Evolutionary conservation across 1,284 basidiomycete genomes (phyloP).

Genomic region (Austroboletus novae-zelandiae): DNA sequence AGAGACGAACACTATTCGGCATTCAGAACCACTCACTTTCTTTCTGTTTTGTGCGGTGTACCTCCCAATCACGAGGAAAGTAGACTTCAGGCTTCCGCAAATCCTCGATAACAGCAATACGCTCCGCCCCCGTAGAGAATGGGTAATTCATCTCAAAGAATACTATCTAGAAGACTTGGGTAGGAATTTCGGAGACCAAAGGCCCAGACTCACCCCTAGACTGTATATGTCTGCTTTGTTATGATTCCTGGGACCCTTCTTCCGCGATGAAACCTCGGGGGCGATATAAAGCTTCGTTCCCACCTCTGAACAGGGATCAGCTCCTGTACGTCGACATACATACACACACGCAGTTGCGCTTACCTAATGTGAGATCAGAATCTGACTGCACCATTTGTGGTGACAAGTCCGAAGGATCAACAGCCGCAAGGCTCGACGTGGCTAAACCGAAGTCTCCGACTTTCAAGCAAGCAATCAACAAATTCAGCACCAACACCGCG

Average conservation of each 20-base stretch:
- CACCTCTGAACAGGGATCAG: slow-evolving; percentile 56
- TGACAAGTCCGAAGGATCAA: slow-evolving; percentile 65
- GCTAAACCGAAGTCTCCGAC: slow-evolving; percentile 94
- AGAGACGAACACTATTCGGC: slow-evolving; percentile 5
- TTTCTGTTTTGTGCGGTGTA: slow-evolving; percentile 58
- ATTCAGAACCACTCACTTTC: slow-evolving; percentile 51
- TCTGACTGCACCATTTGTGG: slow-evolving; percentile 45
- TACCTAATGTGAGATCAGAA: slow-evolving; percentile 74
- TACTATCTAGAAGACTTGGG: slow-evolving; percentile 61
- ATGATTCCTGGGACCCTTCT: slow-evolving; percentile 64
- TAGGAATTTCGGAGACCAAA: not conserved
- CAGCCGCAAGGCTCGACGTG: slow-evolving; percentile 76
- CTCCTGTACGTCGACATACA: not conserved
- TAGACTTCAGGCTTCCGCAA: slow-evolving; percentile 70
- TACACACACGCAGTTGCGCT: slow-evolving; percentile 7
- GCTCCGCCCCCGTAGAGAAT: slow-evolving; percentile 87
- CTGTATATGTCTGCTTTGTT: slow-evolving; percentile 95
- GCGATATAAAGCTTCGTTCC: slow-evolving; percentile 94
- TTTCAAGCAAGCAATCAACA: slow-evolving; percentile 11
- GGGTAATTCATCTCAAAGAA: slow-evolving; percentile 97
- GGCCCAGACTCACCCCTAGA: slow-evolving; percentile 61
- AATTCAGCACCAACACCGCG: no score
- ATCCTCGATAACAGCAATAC: slow-evolving; percentile 79
- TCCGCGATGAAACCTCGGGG: slow-evolving; percentile 75
- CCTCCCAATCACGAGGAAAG: slow-evolving; percentile 78